Percentiles rank a stretch among this genome's conserved stretches.
These are phyloP conservation scores for Telfairia occidentalis DNA, from an alignment of 331 rosid genomes.

Conservation along the genomic window DNA sequence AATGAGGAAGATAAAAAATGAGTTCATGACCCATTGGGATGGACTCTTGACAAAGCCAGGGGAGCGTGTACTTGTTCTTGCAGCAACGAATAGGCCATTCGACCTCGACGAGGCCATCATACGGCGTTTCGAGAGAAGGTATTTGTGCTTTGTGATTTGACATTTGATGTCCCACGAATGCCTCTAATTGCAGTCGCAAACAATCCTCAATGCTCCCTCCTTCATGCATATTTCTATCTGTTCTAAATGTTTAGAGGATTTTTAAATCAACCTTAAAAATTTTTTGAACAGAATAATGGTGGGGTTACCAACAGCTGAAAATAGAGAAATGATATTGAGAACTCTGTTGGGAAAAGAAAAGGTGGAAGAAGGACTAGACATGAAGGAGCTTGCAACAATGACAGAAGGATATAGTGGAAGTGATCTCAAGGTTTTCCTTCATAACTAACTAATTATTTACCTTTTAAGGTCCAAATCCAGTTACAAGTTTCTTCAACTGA, in stretches of 20 bases:
- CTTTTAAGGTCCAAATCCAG: conserved; percentile 7
- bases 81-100: conserved; percentile 93
- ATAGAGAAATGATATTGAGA: conserved; percentile 70
- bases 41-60: conserved; percentile 72
- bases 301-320: conserved; percentile 75
- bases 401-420: conserved; percentile 95
- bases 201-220: not conserved
- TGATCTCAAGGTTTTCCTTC: conserved; percentile 61
- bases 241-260: not conserved
- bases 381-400: conserved; percentile 64
- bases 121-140: conserved; percentile 94
- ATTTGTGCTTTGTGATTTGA: not conserved
- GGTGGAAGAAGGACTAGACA: conserved; percentile 47
- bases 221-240: not conserved
- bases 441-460: not conserved
- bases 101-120: conserved; percentile 97
- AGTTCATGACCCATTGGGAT: conserved; percentile 92
- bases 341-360: conserved; percentile 66
- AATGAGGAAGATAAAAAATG: conserved; percentile 93
- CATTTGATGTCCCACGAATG: not conserved
- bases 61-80: conserved; percentile 86
- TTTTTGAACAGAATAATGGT: conserved; percentile 74
- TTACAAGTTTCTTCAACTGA: not conserved
- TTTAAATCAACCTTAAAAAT: not conserved
- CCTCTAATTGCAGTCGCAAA: not conserved